Percentiles rank a stretch among this genome's conserved stretches.
Conservation (phyloP, 2,329 filamentous ascomycete species). For the Fusarium chaquense region DNA sequence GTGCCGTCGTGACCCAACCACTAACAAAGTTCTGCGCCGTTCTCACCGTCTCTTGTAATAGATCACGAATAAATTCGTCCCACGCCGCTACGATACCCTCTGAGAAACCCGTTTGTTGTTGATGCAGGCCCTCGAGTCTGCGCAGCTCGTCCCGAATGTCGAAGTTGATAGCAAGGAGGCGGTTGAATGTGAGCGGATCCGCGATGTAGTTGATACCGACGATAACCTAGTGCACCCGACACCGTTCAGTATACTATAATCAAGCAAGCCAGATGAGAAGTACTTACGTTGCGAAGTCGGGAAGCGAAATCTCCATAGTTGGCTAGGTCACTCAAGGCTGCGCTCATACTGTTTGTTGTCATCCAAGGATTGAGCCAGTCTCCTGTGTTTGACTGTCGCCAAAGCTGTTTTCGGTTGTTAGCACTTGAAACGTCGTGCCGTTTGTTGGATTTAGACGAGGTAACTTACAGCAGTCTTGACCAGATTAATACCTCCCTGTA, state of each 20-base stretch:
- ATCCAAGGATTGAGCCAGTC: conserved; percentile 16
- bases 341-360: conserved; percentile 8
- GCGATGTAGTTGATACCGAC: conserved; percentile 10
- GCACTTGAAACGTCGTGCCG: neutral
- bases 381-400: conserved; percentile 11
- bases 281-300: neutral
- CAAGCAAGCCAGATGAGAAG: neutral
- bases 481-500: conserved; percentile 9
- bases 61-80: conserved; percentile 23
- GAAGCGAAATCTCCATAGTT: neutral
- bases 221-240: conserved; percentile 3
- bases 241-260: neutral
- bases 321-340: neutral
- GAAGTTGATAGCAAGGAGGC: conserved; percentile 12
- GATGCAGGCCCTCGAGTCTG: conserved; percentile 7
- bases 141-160: conserved; percentile 20
- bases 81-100: conserved; percentile 15
- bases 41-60: conserved; percentile 7
- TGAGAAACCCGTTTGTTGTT: conserved; percentile 1
- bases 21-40: conserved; percentile 6
- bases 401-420: conserved; percentile 6
- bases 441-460: neutral
- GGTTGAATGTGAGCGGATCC: conserved; percentile 11
- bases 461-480: conserved; percentile 22
- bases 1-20: conserved; percentile 15